These are phyloP conservation scores for Thraustotheca clavata DNA, from an alignment of 352 stramenopile species.

Conservation along the genomic window DNA sequence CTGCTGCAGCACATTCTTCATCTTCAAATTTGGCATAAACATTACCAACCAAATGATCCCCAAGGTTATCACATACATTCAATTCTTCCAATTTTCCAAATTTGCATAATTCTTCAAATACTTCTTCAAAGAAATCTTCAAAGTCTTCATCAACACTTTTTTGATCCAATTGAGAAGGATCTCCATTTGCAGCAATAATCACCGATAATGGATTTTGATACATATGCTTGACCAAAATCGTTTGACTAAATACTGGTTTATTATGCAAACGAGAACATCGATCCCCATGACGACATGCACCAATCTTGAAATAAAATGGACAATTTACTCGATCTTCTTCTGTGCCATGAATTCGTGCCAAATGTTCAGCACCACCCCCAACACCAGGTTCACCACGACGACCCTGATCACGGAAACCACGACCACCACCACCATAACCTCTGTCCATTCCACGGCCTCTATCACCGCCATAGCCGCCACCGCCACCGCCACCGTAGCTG, in stretches of 20 bases:
- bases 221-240: constrained; percentile 98
- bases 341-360: constrained; percentile 96
- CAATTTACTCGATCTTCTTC: constrained; percentile 98
- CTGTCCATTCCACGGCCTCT: constrained; percentile 41
- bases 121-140: constrained; percentile 94
- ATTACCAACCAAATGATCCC: constrained; percentile 99
- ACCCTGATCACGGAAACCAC: constrained; percentile 29
- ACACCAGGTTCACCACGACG: constrained; percentile 38
- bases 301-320: constrained; percentile 99
- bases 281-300: constrained; percentile 98
- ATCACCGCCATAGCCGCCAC: constrained; percentile 34
- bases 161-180: constrained; percentile 76
- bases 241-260: constrained; percentile 97
- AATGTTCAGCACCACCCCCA: constrained; percentile 88
- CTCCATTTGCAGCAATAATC: constrained; percentile 83
- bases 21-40: constrained; percentile 99
- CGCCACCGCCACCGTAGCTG: constrained; percentile 58
- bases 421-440: constrained; percentile 20
- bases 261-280: constrained; percentile 98
- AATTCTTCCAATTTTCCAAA: constrained; percentile 98
- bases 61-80: constrained; percentile 99
- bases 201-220: constrained; percentile 94
- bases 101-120: constrained; percentile 98
- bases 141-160: constrained; percentile 94
- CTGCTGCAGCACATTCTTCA: constrained; percentile 96